These are phyloP conservation scores for Pelagophyceae sp. DNA, from an alignment of 352 stramenopile species.

Conservation along the genomic window DNA sequence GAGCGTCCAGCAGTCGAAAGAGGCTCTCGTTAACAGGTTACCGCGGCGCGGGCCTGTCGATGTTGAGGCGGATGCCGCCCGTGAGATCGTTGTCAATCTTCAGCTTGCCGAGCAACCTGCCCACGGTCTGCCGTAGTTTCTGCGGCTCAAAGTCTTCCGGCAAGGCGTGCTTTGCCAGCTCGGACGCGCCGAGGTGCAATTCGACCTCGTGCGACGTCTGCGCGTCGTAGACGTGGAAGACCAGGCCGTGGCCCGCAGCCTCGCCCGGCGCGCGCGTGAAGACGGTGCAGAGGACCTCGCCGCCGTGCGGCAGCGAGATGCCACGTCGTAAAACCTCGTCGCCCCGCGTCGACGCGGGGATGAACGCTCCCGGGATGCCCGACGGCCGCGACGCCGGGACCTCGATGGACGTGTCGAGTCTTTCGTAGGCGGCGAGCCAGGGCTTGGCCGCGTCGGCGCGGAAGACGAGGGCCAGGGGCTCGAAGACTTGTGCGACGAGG, in stretches of 20 bases:
- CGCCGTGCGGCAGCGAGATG: slow-evolving; percentile 17
- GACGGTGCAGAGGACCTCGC: slow-evolving; percentile 20
- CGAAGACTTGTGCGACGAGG: too few species aligned
- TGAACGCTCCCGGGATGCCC: slow-evolving; percentile 22
- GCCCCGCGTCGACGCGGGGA: slow-evolving; percentile 19
- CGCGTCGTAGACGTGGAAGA: slow-evolving; percentile 26
- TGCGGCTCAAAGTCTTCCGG: neutral
- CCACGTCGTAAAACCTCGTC: slow-evolving; percentile 22
- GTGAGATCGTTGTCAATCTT: neutral
- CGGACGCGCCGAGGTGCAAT: slow-evolving; percentile 20
- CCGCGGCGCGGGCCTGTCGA: too few species aligned
- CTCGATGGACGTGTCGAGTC: slow-evolving; percentile 7
- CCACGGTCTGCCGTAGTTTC: neutral
- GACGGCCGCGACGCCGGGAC: neutral
- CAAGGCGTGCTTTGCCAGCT: neutral
- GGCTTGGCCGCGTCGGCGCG: slow-evolving; percentile 14
- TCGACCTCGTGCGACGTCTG: neutral
- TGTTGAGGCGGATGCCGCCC: neutral
- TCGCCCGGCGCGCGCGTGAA: slow-evolving; percentile 19
- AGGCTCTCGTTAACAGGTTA: too few species aligned
- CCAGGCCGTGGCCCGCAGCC: slow-evolving; percentile 19
- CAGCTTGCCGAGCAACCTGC: neutral
- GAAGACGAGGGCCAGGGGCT: slow-evolving; percentile 16
- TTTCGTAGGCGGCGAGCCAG: slow-evolving; percentile 23
- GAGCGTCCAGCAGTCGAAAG: too few species aligned